These are phyloP conservation scores for Niveomyces coronatus DNA, from an alignment of 2,329 filamentous ascomycete species.

Conservation along the genomic window DNA sequence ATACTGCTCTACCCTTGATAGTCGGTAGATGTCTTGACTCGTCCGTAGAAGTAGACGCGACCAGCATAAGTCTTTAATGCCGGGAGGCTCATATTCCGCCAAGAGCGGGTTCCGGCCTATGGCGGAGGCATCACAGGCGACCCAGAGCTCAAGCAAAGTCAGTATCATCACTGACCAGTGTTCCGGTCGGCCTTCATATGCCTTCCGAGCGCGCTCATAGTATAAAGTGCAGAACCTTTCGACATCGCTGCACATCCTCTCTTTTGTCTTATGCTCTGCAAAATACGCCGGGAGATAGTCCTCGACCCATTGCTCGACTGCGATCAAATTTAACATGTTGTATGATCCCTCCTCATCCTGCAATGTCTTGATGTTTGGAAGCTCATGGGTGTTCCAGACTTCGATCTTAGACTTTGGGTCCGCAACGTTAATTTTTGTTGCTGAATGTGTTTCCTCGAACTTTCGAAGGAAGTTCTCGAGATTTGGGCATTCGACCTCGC, in stretches of 20 bases:
- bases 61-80: slow-evolving; percentile 26
- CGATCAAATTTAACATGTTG: slow-evolving; percentile 18
- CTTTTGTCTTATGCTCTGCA: slow-evolving; percentile 10
- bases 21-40: slow-evolving; percentile 31
- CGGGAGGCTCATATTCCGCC: slow-evolving; percentile 32
- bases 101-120: slow-evolving; percentile 29
- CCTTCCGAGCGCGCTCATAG: slow-evolving; percentile 14
- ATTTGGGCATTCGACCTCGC: not conserved
- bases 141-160: slow-evolving; percentile 46
- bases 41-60: slow-evolving; percentile 34
- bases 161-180: slow-evolving; percentile 42
- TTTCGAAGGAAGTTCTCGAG: not conserved
- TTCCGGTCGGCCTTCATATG: slow-evolving; percentile 33
- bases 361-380: not conserved
- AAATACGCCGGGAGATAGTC: slow-evolving; percentile 29
- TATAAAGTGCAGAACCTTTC: slow-evolving; percentile 24
- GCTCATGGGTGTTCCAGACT: not conserved
- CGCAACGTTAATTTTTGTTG: not conserved
- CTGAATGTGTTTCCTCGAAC: not conserved
- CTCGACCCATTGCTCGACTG: slow-evolving; percentile 40
- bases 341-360: not conserved
- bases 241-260: slow-evolving; percentile 20
- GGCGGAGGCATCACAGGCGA: slow-evolving; percentile 41
- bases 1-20: slow-evolving; percentile 35
- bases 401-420: not conserved